Conservation (phyloP, 495 filamentous ascomycete genomes). For the Aspergillus hancockii region DNA sequence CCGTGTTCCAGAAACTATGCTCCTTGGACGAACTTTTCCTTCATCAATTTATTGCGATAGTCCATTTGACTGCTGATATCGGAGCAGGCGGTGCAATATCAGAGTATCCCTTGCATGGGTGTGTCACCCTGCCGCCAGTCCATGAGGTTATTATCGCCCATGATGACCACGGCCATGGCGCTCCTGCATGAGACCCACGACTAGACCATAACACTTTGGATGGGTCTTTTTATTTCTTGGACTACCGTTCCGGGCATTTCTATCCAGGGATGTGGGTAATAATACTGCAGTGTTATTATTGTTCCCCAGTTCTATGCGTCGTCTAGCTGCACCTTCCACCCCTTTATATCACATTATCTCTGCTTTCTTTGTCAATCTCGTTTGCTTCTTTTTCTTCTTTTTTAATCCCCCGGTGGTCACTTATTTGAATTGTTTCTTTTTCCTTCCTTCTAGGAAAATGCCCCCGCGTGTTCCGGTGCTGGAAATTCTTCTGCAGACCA, state of each 20-base stretch:
- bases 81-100: conserved; percentile 2
- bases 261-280: conserved; percentile 7
- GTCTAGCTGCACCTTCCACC: conserved; percentile 13
- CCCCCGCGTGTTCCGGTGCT: conserved; percentile 2
- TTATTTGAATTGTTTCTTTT: neutral
- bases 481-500: conserved; percentile 10
- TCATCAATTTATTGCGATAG: neutral
- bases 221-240: conserved; percentile 11
- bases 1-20: conserved; percentile 1
- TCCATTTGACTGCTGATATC: neutral
- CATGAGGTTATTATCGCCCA: conserved; percentile 24
- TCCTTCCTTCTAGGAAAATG: conserved; percentile 3
- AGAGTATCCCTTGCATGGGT: conserved; percentile 23
- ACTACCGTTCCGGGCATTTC: conserved; percentile 1
- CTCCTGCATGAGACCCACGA: conserved; percentile 18
- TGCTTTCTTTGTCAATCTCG: conserved; percentile 7
- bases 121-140: conserved; percentile 17
- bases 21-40: neutral
- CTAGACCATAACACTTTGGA: neutral
- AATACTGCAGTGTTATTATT: neutral
- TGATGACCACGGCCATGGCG: conserved; percentile 18
- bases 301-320: conserved; percentile 2
- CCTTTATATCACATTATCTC: conserved; percentile 12
- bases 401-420: neutral
- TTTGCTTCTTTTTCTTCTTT: conserved; percentile 6